Percentiles rank a stretch among this genome's conserved stretches.
These are phyloP conservation scores for Boletus rufocinnamomeus DNA, from an alignment of 768 basidiomycete species.

Conservation along the genomic window DNA sequence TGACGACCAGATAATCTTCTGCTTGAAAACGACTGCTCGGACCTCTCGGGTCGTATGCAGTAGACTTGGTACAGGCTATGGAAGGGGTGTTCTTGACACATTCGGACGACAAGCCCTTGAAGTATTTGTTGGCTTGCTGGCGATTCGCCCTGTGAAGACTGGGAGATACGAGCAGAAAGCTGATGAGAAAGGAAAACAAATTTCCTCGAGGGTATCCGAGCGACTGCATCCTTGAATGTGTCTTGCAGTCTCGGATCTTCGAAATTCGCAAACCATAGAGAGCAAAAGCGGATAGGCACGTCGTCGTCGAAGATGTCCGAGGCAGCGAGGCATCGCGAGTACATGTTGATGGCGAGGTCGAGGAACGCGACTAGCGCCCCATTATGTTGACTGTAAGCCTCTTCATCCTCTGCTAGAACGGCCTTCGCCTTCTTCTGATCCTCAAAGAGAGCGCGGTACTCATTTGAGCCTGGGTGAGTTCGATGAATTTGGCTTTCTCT, in stretches of 20 bases:
- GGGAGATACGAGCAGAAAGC: conserved; percentile 84
- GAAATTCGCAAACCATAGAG: conserved; percentile 92
- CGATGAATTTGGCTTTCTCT: conserved; percentile 41
- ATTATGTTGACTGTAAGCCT: conserved; percentile 42
- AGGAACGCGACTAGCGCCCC: conserved; percentile 62
- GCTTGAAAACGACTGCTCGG: conserved; percentile 22
- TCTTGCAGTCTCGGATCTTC: conserved; percentile 53
- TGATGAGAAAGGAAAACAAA: conserved; percentile 94
- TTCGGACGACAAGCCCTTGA: conserved; percentile 62
- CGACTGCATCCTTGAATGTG: conserved; percentile 47
- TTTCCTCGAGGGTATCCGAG: conserved; percentile 77
- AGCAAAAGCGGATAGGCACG: conserved; percentile 77
- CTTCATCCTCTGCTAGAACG: conserved; percentile 56
- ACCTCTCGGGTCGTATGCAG: conserved; percentile 54
- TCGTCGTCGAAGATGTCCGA: conserved; percentile 78
- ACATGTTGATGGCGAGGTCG: conserved; percentile 79
- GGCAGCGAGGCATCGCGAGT: conserved; percentile 68
- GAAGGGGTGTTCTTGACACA: conserved; percentile 91
- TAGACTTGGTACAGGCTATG: conserved; percentile 91
- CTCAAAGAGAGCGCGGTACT: conserved; percentile 36
- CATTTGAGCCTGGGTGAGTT: conserved; percentile 19
- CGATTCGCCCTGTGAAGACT: conserved; percentile 31
- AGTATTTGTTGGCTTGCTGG: conserved; percentile 57
- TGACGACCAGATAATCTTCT: conserved; percentile 52
- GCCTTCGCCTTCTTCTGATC: conserved; percentile 46